A percentile compares a stretch with the other conserved stretches of the same genome.
Conservation (phyloP, 1,284 basidiomycete species). For the Coriolopsis trogii region DNA sequence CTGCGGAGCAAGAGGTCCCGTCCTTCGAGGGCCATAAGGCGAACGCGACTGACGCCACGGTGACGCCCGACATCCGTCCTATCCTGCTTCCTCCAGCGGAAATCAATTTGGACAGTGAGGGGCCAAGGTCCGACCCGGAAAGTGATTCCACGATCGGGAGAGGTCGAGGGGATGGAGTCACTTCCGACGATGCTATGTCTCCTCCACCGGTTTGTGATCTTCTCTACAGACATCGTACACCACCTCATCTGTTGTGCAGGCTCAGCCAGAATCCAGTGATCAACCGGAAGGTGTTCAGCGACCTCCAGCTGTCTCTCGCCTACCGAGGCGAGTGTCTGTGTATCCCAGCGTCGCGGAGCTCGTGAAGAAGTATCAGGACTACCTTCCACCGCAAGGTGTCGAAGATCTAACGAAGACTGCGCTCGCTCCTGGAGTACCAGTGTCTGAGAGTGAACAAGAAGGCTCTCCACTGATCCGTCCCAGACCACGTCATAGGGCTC, state of each 20-base stretch:
- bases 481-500: constrained; percentile 46
- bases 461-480: constrained; percentile 43
- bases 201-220: constrained; percentile 30
- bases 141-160: constrained; percentile 94
- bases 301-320: constrained; percentile 50
- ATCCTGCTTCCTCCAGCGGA: constrained; percentile 15
- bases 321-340: constrained; percentile 66
- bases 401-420: constrained; percentile 72
- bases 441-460: constrained; percentile 77
- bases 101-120: background rate
- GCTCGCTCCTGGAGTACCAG: constrained; percentile 53
- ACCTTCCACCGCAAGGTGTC: constrained; percentile 69
- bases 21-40: background rate
- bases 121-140: constrained; percentile 57
- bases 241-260: background rate
- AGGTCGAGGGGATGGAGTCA: constrained; percentile 42
- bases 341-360: constrained; percentile 81
- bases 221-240: background rate
- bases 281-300: constrained; percentile 8
- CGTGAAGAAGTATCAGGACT: constrained; percentile 82
- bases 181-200: constrained; percentile 29
- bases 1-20: no score
- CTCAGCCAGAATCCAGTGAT: background rate
- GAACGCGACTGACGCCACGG: constrained; percentile 2
- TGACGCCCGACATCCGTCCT: background rate